Evolutionary conservation across 1,139 yeast species (phyloP).

Genomic region (Wickerhamomyces sp.): DNA sequence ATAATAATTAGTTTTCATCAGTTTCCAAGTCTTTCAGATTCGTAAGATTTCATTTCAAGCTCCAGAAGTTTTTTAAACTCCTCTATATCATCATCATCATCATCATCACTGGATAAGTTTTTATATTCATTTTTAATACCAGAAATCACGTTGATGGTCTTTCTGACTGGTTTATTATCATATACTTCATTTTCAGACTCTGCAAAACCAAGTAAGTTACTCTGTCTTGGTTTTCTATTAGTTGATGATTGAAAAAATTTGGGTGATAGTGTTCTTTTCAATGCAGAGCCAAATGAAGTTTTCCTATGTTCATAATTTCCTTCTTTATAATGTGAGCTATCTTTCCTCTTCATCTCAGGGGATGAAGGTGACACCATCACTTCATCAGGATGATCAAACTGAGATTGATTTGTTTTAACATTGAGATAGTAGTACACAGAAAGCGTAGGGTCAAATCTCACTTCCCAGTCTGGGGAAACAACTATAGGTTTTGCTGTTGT

Average conservation of each 20-base stretch:
- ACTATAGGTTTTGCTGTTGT: constrained; percentile 12
- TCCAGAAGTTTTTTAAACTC: constrained; percentile 19
- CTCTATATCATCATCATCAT: constrained; percentile 18
- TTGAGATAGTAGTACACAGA: constrained; percentile 19
- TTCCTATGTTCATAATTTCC: constrained; percentile 12
- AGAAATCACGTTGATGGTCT: no score
- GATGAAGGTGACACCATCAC: constrained; percentile 17
- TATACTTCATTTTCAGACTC: background rate
- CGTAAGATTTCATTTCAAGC: constrained; percentile 18
- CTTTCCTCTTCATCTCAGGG: constrained; percentile 5
- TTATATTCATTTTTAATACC: no score
- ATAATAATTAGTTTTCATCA: background rate
- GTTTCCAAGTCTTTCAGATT: constrained; percentile 12
- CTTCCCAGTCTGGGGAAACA: constrained; percentile 19
- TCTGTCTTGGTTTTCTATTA: background rate
- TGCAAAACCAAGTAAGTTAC: background rate
- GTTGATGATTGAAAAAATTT: constrained; percentile 6
- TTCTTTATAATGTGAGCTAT: background rate
- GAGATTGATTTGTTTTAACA: constrained; percentile 14
- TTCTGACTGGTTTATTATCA: background rate
- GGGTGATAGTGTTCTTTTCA: constrained; percentile 22
- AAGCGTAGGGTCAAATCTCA: constrained; percentile 19
- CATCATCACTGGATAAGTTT: no score
- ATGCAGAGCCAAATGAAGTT: constrained; percentile 8
- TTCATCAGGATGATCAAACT: constrained; percentile 26